Conservation (phyloP, 1,284 basidiomycete species). For the Golubevia pallescens region DNA sequence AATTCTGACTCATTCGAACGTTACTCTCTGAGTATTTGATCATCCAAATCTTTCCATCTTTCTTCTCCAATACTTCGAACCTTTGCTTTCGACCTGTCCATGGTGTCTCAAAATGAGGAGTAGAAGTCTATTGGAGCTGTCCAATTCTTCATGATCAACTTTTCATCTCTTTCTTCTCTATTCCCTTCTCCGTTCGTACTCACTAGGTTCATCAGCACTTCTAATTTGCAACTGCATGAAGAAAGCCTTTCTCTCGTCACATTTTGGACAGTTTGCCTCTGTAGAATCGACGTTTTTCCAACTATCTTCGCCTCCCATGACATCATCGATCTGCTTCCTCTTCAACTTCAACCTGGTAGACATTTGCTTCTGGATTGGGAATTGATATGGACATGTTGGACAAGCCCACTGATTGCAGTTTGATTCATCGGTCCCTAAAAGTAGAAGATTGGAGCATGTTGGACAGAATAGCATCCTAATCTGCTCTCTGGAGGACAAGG, state of each 20-base stretch:
- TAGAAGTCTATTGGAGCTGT: too few relatives aligned
- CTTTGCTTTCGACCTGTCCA: too few relatives aligned
- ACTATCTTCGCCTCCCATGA: slow-evolving; percentile 46
- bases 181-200: slow-evolving; percentile 14
- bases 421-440: slow-evolving; percentile 35
- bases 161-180: not conserved
- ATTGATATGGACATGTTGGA: slow-evolving; percentile 60
- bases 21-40: too few relatives aligned
- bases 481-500: too few relatives aligned
- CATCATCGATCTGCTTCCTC: slow-evolving; percentile 49
- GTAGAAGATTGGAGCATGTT: slow-evolving; percentile 58
- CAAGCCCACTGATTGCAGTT: slow-evolving; percentile 59
- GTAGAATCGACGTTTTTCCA: slow-evolving; percentile 64
- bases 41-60: too few relatives aligned
- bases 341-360: slow-evolving; percentile 44
- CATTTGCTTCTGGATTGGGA: slow-evolving; percentile 58
- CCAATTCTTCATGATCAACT: not conserved
- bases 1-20: too few relatives aligned
- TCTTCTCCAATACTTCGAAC: too few relatives aligned
- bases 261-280: slow-evolving; percentile 57
- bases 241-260: slow-evolving; percentile 59
- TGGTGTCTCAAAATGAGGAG: too few relatives aligned
- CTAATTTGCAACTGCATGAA: slow-evolving; percentile 63
- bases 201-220: slow-evolving; percentile 62
- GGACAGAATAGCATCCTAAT: slow-evolving; percentile 58